Base-by-base conservation (phyloP, 805 yeast genomes). In the Kodamaea sagamina region DNA sequence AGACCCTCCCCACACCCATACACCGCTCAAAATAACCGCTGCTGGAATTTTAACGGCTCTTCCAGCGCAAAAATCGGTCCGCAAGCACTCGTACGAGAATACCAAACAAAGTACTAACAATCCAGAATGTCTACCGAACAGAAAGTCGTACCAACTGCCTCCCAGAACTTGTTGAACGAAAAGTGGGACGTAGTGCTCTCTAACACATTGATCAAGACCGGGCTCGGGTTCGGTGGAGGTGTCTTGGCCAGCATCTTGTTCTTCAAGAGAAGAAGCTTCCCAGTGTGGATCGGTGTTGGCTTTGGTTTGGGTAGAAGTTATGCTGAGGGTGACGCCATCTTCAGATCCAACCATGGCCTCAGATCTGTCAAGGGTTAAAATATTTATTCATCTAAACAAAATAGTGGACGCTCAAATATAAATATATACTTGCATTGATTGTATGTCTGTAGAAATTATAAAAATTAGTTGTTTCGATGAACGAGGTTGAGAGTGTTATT, bases 241-340 rank as follows among this genome's bases (percentile, higher is more conserved):
- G 96, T 93, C 25, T 78, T 92, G 46, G 86, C 95, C 35, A 88
- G 97, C 6, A 95, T 90, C 34, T 68, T 93, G 47, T 70, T 93
- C 45, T 93, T 93, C 76, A 88, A 78, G 67, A 87, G 98, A 76
- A 83, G 98, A 69, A 78, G 96, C 7, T 93, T 89, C 82, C 99
- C 99, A 43, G 98, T 92, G 32, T 90, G 97, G 96, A 69, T 92
- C 49, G 99, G 99, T 52, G 71, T 89, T 51, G 99, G 99, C 28
- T 92, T 93, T 59, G 99, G 99, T 53, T 78, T 90, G 49, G 99
- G 99, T 52, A 85, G 97, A 74, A 97, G 97, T 42, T 93, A 89
- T 69, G 82, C 98, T 48, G 99, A 93, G 73, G 99, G 98, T 48
- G 98, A 93, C 62, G 95, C 97, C 48, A 86, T 90, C 44, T 92